Conservation (phyloP, 192 early-diverging fungal species). For the Mortierella antarctica region DNA sequence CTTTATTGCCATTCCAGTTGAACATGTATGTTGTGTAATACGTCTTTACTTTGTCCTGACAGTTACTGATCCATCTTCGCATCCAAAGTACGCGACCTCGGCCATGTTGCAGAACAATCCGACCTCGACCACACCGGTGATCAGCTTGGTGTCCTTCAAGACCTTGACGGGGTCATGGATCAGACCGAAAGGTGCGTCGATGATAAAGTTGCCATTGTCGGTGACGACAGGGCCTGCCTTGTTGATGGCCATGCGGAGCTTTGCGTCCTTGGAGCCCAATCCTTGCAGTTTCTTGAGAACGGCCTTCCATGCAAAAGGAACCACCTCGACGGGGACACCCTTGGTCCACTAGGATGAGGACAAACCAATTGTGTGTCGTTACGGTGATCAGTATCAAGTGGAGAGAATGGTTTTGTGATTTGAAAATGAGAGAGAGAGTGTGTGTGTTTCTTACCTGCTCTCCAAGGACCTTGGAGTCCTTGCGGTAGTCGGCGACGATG, state of each 20-base stretch:
- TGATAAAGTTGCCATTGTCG: conserved; percentile 93
- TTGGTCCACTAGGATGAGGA: conserved; percentile 73
- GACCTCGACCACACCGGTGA: conserved; percentile 93
- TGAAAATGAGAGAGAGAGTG: not conserved
- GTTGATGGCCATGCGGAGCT: conserved; percentile 83
- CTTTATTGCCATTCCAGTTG: not conserved
- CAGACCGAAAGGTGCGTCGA: conserved; percentile 86
- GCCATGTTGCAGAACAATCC: conserved; percentile 93
- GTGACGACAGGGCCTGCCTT: conserved; percentile 96
- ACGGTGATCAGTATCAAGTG: not conserved
- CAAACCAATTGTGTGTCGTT: not conserved
- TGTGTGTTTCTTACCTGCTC: conserved; percentile 59
- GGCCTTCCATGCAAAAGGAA: conserved; percentile 83
- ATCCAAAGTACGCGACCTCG: conserved; percentile 85
- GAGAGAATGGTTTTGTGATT: not conserved
- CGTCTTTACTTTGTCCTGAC: conserved; percentile 52
- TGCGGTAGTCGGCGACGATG: conserved; percentile 91
- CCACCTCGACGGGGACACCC: conserved; percentile 92
- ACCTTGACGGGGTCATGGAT: conserved; percentile 70
- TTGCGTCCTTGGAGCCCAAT: conserved; percentile 60
- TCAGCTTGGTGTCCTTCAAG: conserved; percentile 68
- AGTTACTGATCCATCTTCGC: conserved; percentile 72
- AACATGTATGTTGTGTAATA: not conserved
- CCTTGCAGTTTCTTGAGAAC: conserved; percentile 66
- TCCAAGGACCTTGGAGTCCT: conserved; percentile 82